phyloP scores from a whole-genome alignment of 495 filamentous ascomycete genomes.

The Evernia prunastri region DNA sequence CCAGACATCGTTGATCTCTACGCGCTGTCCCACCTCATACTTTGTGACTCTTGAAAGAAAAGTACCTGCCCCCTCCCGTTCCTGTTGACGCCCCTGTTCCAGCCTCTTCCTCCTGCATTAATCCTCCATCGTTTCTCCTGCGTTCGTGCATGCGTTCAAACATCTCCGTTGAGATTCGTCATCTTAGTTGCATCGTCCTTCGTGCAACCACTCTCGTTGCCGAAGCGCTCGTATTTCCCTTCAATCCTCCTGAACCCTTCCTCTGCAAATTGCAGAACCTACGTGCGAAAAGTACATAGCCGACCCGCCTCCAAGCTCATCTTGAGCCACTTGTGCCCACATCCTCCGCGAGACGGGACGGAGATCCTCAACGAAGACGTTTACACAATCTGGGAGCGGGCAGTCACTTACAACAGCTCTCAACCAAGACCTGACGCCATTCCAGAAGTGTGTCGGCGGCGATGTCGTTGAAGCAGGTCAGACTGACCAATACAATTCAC shows the following conservation, averaged over 20 bases:
- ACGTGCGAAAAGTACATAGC: not conserved
- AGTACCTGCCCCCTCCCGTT: not conserved
- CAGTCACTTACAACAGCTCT: not conserved
- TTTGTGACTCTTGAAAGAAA: not conserved
- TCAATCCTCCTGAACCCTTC: not conserved
- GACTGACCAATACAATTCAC: conserved; percentile 20
- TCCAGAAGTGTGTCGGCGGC: not conserved
- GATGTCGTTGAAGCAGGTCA: conserved; percentile 76
- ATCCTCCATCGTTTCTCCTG: not conserved
- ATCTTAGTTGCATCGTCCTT: not conserved
- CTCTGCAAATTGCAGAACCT: not conserved
- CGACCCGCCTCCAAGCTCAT: not conserved
- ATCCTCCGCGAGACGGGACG: not conserved
- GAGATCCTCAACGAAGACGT: not conserved
- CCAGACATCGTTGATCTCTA: conserved; percentile 8
- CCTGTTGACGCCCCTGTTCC: not conserved
- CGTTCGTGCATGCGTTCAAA: not conserved
- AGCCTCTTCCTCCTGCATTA: not conserved
- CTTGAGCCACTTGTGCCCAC: too few relatives aligned
- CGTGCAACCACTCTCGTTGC: not conserved
- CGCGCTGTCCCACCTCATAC: conserved; percentile 18
- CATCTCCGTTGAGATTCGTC: not conserved
- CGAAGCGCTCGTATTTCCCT: not conserved
- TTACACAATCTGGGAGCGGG: not conserved
- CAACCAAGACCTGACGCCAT: not conserved